Evolutionary conservation across 768 basidiomycete genomes (phyloP).

Genomic region (Xanthoconium purpureum): DNA sequence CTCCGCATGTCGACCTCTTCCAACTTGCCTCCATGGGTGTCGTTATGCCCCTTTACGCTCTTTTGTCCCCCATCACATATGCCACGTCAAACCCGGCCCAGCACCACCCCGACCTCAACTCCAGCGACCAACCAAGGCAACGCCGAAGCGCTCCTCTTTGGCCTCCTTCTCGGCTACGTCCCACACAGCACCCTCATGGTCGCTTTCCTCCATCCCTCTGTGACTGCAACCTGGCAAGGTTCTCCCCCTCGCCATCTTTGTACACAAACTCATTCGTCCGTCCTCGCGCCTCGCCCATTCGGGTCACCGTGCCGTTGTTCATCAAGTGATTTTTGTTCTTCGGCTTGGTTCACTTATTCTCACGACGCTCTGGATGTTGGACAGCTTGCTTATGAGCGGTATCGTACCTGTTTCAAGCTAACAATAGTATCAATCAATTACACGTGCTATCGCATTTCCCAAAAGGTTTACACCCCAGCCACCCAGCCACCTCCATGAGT

Average conservation of each 20-base stretch:
- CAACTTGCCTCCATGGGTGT: slow-evolving; percentile 45
- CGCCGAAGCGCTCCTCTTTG: slow-evolving; percentile 53
- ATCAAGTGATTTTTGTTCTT: slow-evolving; percentile 52
- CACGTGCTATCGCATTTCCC: no score
- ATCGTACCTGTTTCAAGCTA: no score
- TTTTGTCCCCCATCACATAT: slow-evolving; percentile 42
- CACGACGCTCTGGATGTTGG: slow-evolving; percentile 49
- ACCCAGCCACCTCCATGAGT: no score
- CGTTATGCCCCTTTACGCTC: slow-evolving; percentile 47
- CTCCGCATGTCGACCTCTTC: slow-evolving; percentile 41
- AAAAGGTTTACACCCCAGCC: no score
- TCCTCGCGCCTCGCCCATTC: slow-evolving; percentile 15
- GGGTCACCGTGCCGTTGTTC: slow-evolving; percentile 30
- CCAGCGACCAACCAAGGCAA: slow-evolving; percentile 41
- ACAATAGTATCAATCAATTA: no score
- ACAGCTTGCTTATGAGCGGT: slow-evolving; percentile 17
- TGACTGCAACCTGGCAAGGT: slow-evolving; percentile 54
- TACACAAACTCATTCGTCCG: slow-evolving; percentile 40
- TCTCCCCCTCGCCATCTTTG: slow-evolving; percentile 38
- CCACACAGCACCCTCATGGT: slow-evolving; percentile 50
- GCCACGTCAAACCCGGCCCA: slow-evolving; percentile 15
- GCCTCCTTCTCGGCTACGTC: slow-evolving; percentile 40
- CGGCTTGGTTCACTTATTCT: slow-evolving; percentile 39
- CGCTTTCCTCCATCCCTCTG: slow-evolving; percentile 36
- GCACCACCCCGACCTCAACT: background rate